A percentile compares a stretch with the other conserved stretches of the same genome.
Conservation (phyloP, 768 basidiomycete genomes). For the Hemileccinum rubropunctum region DNA sequence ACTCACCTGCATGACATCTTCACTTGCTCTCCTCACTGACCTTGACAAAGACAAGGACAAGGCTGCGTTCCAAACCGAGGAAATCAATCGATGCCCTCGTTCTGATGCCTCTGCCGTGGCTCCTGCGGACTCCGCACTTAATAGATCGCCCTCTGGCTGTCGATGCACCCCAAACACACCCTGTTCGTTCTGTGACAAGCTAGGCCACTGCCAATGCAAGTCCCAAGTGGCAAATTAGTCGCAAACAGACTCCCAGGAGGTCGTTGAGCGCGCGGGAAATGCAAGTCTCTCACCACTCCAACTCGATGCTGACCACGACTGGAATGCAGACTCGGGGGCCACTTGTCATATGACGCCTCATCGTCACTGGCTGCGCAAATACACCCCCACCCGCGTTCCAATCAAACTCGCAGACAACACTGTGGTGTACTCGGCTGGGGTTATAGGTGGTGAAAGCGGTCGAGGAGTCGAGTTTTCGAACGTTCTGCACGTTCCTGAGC, state of each 20-base stretch:
- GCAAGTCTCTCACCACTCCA: not conserved
- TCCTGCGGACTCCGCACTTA: not conserved
- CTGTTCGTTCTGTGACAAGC: constrained; percentile 1
- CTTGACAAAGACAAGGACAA: constrained; percentile 10
- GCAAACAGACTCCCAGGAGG: not conserved
- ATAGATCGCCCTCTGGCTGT: not conserved
- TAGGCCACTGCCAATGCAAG: constrained; percentile 1
- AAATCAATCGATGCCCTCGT: not conserved
- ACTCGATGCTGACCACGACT: not conserved
- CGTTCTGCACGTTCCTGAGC: too few species aligned
- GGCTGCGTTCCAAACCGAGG: not conserved
- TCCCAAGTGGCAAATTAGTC: not conserved
- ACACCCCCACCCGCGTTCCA: not conserved
- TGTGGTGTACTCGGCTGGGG: not conserved
- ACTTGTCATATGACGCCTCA: constrained; percentile 4
- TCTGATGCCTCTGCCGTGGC: not conserved
- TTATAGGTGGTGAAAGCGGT: not conserved
- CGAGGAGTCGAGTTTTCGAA: too few species aligned
- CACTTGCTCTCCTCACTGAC: constrained; percentile 4
- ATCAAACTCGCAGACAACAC: not conserved
- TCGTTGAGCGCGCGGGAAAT: not conserved
- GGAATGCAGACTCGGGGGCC: constrained; percentile 2
- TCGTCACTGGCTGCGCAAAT: not conserved
- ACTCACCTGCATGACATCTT: constrained; percentile 9
- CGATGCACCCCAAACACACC: not conserved